phyloP scores from a whole-genome alignment of 179 eudicot species.

The Beta lomatogona region DNA sequence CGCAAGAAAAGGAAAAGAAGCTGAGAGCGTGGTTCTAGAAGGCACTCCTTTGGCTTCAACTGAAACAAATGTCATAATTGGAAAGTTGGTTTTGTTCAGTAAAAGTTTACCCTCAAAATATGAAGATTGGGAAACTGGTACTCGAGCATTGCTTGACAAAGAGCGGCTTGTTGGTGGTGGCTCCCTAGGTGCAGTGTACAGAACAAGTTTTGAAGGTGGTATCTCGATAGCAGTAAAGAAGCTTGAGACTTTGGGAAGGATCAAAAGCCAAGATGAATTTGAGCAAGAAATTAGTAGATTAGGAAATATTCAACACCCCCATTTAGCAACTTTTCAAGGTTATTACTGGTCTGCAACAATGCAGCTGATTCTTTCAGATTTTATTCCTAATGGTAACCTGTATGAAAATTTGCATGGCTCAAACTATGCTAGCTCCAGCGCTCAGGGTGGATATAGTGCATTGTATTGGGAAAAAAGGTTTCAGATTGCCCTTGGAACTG shows the following conservation, averaged over 20 bases:
- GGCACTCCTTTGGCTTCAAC: constrained; percentile 77
- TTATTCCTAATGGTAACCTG: constrained; percentile 68
- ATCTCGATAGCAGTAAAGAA: constrained; percentile 83
- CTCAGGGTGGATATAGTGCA: constrained; percentile 52
- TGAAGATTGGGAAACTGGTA: constrained; percentile 95
- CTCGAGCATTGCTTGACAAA: constrained; percentile 82
- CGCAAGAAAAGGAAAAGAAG: constrained; percentile 46
- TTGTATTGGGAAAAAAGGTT: constrained; percentile 81
- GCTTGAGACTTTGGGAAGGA: constrained; percentile 79
- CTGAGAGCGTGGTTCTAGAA: constrained; percentile 45
- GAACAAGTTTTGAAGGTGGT: constrained; percentile 78
- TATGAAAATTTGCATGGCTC: constrained; percentile 70
- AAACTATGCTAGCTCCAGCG: constrained; percentile 75
- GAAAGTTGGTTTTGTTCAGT: constrained; percentile 93
- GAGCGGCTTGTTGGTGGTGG: constrained; percentile 80
- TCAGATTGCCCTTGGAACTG: constrained; percentile 77
- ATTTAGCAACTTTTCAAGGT: constrained; percentile 82
- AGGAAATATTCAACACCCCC: constrained; percentile 69
- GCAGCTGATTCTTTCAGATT: constrained; percentile 83
- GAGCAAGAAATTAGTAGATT: constrained; percentile 88
- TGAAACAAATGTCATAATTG: constrained; percentile 69
- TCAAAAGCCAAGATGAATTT: constrained; percentile 85
- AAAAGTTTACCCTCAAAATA: constrained; percentile 85
- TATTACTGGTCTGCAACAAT: constrained; percentile 88
- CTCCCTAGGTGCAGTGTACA: constrained; percentile 78